phyloP scores from a whole-genome alignment of 1,284 basidiomycete species.

The Phellopilus nigrolimitatus region DNA sequence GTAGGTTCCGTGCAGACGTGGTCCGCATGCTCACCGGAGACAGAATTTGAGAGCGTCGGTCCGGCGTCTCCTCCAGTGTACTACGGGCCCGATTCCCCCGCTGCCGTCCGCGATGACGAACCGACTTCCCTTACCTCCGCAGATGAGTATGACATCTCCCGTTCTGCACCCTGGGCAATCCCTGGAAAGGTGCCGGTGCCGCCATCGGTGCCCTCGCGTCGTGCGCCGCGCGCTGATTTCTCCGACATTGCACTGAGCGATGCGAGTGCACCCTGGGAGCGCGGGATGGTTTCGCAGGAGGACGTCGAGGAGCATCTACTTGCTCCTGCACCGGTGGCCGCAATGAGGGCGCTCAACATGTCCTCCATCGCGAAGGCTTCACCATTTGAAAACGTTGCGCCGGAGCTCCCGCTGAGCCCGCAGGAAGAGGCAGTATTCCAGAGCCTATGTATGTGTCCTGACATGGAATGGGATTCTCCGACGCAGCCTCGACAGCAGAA shows the following conservation, averaged over 20 bases:
- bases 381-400: background rate
- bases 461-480: slow-evolving; percentile 6
- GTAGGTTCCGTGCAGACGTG: slow-evolving; percentile 2
- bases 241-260: slow-evolving; percentile 26
- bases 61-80: slow-evolving; percentile 13
- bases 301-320: slow-evolving; percentile 30
- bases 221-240: slow-evolving; percentile 22
- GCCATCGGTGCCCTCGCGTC: slow-evolving; percentile 28
- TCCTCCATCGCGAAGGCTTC: background rate
- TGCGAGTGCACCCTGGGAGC: slow-evolving; percentile 27
- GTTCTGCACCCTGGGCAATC: slow-evolving; percentile 8
- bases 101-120: slow-evolving; percentile 4
- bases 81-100: background rate
- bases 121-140: background rate
- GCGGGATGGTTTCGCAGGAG: slow-evolving; percentile 24
- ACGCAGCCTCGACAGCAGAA: background rate
- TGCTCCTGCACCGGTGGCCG: slow-evolving; percentile 25
- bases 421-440: slow-evolving; percentile 67
- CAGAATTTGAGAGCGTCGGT: slow-evolving; percentile 15
- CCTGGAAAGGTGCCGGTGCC: slow-evolving; percentile 29
- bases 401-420: slow-evolving; percentile 48
- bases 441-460: slow-evolving; percentile 46
- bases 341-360: slow-evolving; percentile 26
- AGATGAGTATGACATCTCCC: slow-evolving; percentile 1
- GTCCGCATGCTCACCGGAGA: slow-evolving; percentile 13